phyloP scores from a whole-genome alignment of 2,329 filamentous ascomycete species.

The Setomelanomma holmii region DNA sequence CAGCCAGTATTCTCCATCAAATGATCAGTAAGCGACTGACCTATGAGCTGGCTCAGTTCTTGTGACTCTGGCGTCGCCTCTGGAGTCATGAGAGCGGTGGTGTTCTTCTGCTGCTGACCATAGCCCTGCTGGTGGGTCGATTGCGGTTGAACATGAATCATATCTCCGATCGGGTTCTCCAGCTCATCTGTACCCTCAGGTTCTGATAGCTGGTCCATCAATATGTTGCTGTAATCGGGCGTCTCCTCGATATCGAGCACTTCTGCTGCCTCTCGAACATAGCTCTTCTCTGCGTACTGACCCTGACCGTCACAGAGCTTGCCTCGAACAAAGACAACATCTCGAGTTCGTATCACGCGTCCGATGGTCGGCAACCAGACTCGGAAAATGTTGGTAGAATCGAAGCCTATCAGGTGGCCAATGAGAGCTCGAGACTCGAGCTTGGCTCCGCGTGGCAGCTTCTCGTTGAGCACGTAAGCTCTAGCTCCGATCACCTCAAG shows the following conservation, averaged over 20 bases:
- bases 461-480: slow-evolving; percentile 5
- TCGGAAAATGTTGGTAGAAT: slow-evolving; percentile 17
- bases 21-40: neutral
- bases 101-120: neutral
- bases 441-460: slow-evolving; percentile 1
- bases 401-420: slow-evolving; percentile 19
- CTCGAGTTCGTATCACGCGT: slow-evolving; percentile 2
- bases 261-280: slow-evolving; percentile 1
- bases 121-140: too few species aligned
- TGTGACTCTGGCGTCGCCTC: neutral
- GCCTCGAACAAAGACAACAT: slow-evolving; percentile 7
- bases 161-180: neutral
- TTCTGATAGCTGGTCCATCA: neutral
- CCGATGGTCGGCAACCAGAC: slow-evolving; percentile 10
- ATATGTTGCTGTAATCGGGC: neutral
- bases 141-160: neutral
- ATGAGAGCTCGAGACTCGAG: slow-evolving; percentile 12
- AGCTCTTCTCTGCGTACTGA: neutral
- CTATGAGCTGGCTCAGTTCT: neutral
- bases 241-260: slow-evolving; percentile 1
- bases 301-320: neutral
- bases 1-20: slow-evolving; percentile 1
- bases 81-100: neutral
- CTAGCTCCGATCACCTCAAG: slow-evolving; percentile 6
- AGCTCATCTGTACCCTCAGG: neutral